Evolutionary conservation across 805 yeast genomes (phyloP), one percentile per base, ranked within the genome.

Genomic region (Saccharomycopsis sp.): DNA sequence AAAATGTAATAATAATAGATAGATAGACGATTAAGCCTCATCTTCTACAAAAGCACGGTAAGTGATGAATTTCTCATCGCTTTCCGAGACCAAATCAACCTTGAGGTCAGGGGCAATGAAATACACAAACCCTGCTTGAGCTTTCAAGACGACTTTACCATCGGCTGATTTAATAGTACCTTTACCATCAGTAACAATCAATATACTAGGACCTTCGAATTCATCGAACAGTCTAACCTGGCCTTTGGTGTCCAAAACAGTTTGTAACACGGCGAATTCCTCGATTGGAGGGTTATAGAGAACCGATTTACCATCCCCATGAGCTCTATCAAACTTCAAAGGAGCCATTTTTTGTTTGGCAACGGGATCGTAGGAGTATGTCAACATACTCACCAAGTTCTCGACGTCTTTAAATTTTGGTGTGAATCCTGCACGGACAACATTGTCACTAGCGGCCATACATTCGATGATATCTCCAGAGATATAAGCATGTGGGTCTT

Each of bases 391-490:
- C 51, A 94, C 97, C 69, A 94, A 82, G 67, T 87, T 90, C 60
- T 84, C 74, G 61, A 94, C 98, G 72, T 94, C 99, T 75, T 93
- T 94, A 78, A 93, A 94, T 73, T 94, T 94, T 62, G 99, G 99
- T n/a, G 99, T 94, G 78, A 94, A 94, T 14, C 99, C 99, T 2
- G 97, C 96, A 72, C 99, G 84, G 54, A 94, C 97, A 59, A 94
- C 99, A 68, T 94, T 94, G 72, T 94, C 99, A 47, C 96, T 86
- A 7, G 99, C 97, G 50, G 99, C 99, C 99, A 94, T 94, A 78
- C 99, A 94, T 77, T 94, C 99, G 69, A 94, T 92, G 65, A 94
- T 94, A 72, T 94, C 98, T 64, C 99, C 99, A 57, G 86, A 80
- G 62, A 94, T 93, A 74, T 94, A 94, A 38, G 99, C 99, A 73